Evolutionary conservation across 306 rosid species (phyloP).

Genomic region (Canavalia gladiata): DNA sequence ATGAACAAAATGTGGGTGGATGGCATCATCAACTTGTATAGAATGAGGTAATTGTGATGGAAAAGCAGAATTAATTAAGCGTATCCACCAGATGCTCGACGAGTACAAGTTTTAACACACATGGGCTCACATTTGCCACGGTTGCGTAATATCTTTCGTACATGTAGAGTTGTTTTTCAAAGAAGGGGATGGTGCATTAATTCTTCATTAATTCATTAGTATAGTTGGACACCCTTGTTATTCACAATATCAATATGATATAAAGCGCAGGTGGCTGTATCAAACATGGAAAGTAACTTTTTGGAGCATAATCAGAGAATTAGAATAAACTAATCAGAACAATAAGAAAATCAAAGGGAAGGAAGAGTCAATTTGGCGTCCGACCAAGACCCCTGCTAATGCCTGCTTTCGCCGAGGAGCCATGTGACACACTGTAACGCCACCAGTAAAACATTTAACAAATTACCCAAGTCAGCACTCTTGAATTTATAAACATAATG

Average conservation of each 20-base stretch:
- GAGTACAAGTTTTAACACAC: not conserved
- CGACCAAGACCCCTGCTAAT: constrained; percentile 17
- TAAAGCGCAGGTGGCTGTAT: no score
- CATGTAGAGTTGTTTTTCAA: constrained; percentile 4
- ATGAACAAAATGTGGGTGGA: not conserved
- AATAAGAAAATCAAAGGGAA: constrained; percentile 11
- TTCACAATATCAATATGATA: not conserved
- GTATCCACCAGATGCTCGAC: not conserved
- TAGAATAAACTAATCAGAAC: not conserved
- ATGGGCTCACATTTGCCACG: not conserved
- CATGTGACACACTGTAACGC: constrained; percentile 9
- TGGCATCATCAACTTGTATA: not conserved
- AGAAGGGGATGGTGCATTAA: not conserved
- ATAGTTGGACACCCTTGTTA: not conserved
- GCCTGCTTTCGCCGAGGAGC: constrained; percentile 1
- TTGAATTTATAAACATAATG: no score
- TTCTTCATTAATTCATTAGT: no score
- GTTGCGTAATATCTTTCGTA: not conserved
- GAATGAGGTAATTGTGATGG: not conserved
- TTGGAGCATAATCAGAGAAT: not conserved
- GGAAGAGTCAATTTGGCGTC: constrained; percentile 12
- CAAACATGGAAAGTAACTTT: not conserved
- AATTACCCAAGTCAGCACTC: not conserved
- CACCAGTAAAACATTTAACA: not conserved
- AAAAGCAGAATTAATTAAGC: not conserved